These are phyloP conservation scores for Pseudohyphozyma bogoriensis DNA, from an alignment of 768 basidiomycete genomes.

Conservation along the genomic window DNA sequence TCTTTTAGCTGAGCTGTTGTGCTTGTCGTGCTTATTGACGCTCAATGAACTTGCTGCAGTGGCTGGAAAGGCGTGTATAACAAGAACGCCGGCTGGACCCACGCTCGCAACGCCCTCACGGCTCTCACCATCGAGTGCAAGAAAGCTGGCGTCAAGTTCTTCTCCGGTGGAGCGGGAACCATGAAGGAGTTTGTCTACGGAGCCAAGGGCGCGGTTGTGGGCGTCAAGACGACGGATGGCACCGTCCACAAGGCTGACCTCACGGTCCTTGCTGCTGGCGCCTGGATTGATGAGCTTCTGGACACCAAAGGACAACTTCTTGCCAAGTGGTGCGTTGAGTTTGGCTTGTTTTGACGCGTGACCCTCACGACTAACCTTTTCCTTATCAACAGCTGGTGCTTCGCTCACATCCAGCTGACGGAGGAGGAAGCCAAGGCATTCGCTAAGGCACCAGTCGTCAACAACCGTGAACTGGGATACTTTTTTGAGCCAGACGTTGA, in stretches of 20 bases:
- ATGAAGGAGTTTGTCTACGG: neutral
- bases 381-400: conserved; percentile 4
- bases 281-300: conserved; percentile 12
- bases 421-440: conserved; percentile 6
- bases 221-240: conserved; percentile 4
- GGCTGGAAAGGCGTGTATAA: conserved; percentile 15
- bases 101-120: conserved; percentile 5
- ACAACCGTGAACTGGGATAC: conserved; percentile 21
- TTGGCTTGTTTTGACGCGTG: no score
- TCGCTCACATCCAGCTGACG: conserved; percentile 9
- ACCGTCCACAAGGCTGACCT: neutral
- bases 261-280: conserved; percentile 7
- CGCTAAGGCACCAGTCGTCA: conserved; percentile 11
- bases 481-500: conserved; percentile 14
- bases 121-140: conserved; percentile 12
- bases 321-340: conserved; percentile 7
- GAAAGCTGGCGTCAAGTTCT: conserved; percentile 11
- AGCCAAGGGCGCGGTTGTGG: neutral
- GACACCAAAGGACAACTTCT: conserved; percentile 9
- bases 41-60: neutral
- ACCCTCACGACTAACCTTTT: neutral
- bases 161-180: conserved; percentile 1
- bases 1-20: neutral
- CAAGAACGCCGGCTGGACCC: conserved; percentile 14
- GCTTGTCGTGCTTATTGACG: neutral